Evolutionary conservation across 2,329 filamentous ascomycete species (phyloP).

Genomic region (Anthostomella pinea): DNA sequence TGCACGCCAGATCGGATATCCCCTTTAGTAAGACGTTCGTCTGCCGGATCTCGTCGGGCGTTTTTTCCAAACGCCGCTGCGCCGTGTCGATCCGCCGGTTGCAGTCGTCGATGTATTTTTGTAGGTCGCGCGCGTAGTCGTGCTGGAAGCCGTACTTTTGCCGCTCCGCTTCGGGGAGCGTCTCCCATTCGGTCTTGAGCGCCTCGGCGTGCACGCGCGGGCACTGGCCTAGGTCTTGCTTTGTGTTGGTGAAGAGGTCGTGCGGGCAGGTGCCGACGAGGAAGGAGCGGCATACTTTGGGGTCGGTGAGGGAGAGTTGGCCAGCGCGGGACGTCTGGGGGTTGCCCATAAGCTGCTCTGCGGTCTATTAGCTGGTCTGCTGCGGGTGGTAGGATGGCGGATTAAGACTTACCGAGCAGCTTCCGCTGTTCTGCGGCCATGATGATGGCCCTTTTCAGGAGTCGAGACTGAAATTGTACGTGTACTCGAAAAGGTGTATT

Average conservation of each 20-base stretch:
- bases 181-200: conserved; percentile 85
- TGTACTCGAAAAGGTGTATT: too few species aligned
- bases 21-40: conserved; percentile 84
- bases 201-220: conserved; percentile 84
- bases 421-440: conserved; percentile 98
- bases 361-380: conserved; percentile 7
- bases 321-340: conserved; percentile 70
- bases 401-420: conserved; percentile 76
- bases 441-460: neutral
- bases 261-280: conserved; percentile 92
- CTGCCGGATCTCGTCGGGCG: conserved; percentile 93
- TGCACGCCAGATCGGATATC: conserved; percentile 76
- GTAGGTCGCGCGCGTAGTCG: conserved; percentile 94
- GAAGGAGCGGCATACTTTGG: conserved; percentile 93
- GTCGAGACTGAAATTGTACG: neutral
- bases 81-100: conserved; percentile 89
- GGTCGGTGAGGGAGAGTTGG: conserved; percentile 83
- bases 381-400: conserved; percentile 11
- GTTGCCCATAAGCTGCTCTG: conserved; percentile 89
- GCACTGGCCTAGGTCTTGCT: conserved; percentile 91
- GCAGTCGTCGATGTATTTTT: conserved; percentile 95
- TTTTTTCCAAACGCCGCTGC: conserved; percentile 91
- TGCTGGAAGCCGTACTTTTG: conserved; percentile 87
- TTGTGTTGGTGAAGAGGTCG: conserved; percentile 99
- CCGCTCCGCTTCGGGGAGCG: conserved; percentile 66